Evolutionary conservation across 1,284 basidiomycete genomes (phyloP).

Genomic region (Thelephora terrestris): DNA sequence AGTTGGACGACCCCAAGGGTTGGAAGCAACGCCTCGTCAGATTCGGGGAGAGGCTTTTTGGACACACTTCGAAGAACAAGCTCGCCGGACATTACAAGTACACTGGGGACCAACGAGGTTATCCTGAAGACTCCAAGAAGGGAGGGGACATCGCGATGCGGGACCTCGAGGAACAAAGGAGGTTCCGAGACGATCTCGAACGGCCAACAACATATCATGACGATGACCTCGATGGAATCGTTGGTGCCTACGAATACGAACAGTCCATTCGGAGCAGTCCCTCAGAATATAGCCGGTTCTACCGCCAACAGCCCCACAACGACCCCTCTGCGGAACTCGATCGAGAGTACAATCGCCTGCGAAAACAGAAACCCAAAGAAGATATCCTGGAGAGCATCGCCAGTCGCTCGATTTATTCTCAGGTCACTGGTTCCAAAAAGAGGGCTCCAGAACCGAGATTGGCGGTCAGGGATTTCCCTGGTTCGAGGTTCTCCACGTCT

Average conservation of each 20-base stretch:
- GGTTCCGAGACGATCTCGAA: constrained; percentile 18
- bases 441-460: constrained; percentile 55
- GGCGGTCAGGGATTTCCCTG: constrained; percentile 39
- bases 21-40: constrained; percentile 48
- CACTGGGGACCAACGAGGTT: constrained; percentile 28
- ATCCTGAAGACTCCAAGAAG: constrained; percentile 32
- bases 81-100: constrained; percentile 16
- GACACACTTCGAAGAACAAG: constrained; percentile 25
- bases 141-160: constrained; percentile 40
- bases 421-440: constrained; percentile 51
- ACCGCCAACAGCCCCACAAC: constrained; percentile 3
- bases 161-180: constrained; percentile 38
- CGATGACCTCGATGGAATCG: constrained; percentile 38
- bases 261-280: constrained; percentile 23
- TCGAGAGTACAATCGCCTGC: background rate
- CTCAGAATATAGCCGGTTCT: constrained; percentile 21
- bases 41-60: constrained; percentile 49
- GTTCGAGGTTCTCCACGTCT: constrained; percentile 36
- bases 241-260: constrained; percentile 42
- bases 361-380: constrained; percentile 11
- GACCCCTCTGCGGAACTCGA: background rate
- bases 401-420: constrained; percentile 52
- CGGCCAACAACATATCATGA: constrained; percentile 26
- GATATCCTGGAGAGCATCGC: constrained; percentile 16
- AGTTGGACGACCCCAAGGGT: constrained; percentile 31